A percentile compares a stretch with the other conserved stretches of the same genome.
These are phyloP conservation scores for Aquilaria yunnanensis DNA, from an alignment of 345 rosid genomes.

Conservation along the genomic window DNA sequence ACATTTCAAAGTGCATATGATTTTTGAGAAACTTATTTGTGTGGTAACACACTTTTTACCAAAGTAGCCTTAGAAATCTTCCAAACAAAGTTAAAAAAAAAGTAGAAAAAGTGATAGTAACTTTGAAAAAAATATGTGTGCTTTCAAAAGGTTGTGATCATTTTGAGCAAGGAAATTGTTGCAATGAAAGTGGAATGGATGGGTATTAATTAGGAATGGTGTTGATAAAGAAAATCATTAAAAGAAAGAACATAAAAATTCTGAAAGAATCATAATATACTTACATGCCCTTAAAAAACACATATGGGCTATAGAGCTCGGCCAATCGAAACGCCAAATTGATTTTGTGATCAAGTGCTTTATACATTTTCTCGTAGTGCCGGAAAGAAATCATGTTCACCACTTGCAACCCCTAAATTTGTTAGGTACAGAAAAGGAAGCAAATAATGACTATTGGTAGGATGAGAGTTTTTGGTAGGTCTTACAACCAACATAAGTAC, in stretches of 20 bases:
- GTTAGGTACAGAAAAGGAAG: not conserved
- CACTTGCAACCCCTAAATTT: not conserved
- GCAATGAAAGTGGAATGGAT: too few species aligned
- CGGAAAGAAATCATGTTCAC: not conserved
- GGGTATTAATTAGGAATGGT: too few species aligned
- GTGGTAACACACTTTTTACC: too few species aligned
- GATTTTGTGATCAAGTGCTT: not conserved
- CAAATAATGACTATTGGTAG: too few species aligned
- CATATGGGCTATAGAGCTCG: not conserved
- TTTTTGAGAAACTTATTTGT: too few species aligned
- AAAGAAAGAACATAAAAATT: not conserved
- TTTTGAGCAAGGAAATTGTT: too few species aligned
- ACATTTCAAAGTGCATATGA: too few species aligned
- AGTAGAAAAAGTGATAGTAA: not conserved
- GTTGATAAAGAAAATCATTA: not conserved
- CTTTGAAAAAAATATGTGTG: not conserved
- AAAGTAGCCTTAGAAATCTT: too few species aligned
- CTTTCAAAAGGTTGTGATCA: not conserved
- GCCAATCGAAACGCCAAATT: not conserved
- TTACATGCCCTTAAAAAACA: conserved; percentile 2
- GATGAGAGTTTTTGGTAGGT: too few species aligned
- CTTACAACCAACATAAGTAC: too few species aligned
- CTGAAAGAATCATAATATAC: not conserved
- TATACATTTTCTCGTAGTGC: not conserved
- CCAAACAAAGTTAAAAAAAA: too few species aligned